Evolutionary conservation across 768 basidiomycete genomes (phyloP), one percentile per base, ranked within the genome.

Genomic region (Mycena indigotica): DNA sequence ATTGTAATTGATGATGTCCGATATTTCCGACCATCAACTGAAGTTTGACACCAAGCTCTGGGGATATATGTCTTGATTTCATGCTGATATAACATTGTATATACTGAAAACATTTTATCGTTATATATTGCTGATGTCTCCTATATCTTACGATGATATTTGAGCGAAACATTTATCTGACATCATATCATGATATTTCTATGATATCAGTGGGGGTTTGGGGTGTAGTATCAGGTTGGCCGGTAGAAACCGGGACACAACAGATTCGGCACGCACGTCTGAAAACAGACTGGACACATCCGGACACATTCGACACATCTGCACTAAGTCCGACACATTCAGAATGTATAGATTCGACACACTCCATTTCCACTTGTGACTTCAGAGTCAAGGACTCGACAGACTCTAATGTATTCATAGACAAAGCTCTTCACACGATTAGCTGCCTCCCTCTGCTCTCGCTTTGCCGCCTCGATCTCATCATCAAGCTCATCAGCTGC

Each of bases 401-500:
- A n/a, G n/a, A n/a, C n/a, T n/a, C n/a, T n/a, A n/a, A n/a, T n/a
- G n/a, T n/a, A n/a, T n/a, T n/a, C n/a, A n/a, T n/a, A n/a, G n/a
- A n/a, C n/a, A n/a, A n/a, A n/a, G n/a, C n/a, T n/a, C 46, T 55
- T 55, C 2, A 24, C n/a, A 12, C 54, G 54, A 4, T 24, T 48
- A 21, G 40, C 48, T 10, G 46, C 29, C 25, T 49, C 6, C 4
- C 28, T 28, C 19, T 28, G 54, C 15, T 5, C 23, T 21, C 32
- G 24, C 28, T 28, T 35, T 17, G 17, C 16, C n/a, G 17, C 54
- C 4, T 8, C 46, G 13, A 50, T 2, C 26, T 55, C 32, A 3
- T 26, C 54, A 5, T 16, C 30, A 16, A 55, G 23, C 23, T 25
- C 21, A 5, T 35, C 23, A 23, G 19, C 12, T 35, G 19, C 45